Percentiles rank a stretch among this genome's conserved stretches.
Conservation (phyloP, 495 filamentous ascomycete species). For the Xylaria telfairii region DNA sequence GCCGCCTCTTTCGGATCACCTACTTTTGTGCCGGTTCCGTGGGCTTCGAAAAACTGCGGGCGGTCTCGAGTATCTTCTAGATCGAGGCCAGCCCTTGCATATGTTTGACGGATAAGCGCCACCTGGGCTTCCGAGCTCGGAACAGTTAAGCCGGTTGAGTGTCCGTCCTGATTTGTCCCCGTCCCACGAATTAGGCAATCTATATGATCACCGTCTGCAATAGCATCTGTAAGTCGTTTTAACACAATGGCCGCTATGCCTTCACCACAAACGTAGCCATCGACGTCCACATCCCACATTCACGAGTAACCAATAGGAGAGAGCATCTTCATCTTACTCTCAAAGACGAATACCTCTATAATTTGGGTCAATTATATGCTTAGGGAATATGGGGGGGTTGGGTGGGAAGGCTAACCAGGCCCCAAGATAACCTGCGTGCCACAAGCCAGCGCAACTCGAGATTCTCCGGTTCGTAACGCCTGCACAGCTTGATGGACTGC, state of each 20-base stretch:
- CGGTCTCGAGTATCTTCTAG: neutral
- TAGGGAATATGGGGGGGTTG: too few species aligned
- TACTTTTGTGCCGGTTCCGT: constrained; percentile 27
- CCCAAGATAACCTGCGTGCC: constrained; percentile 50
- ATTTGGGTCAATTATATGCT: too few species aligned
- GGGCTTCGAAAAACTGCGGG: constrained; percentile 27
- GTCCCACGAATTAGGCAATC: constrained; percentile 64
- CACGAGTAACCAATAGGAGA: constrained; percentile 44
- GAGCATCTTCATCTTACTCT: constrained; percentile 35
- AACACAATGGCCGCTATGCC: constrained; percentile 59
- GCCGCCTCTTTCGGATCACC: constrained; percentile 50
- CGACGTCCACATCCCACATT: constrained; percentile 54
- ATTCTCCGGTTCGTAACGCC: constrained; percentile 54
- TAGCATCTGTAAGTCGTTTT: constrained; percentile 61
- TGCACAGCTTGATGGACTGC: constrained; percentile 58
- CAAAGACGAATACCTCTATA: constrained; percentile 42
- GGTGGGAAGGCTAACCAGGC: too few species aligned
- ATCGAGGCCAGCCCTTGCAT: constrained; percentile 45
- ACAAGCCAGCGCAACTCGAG: constrained; percentile 49
- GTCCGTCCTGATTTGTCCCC: constrained; percentile 62
- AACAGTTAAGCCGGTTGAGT: constrained; percentile 49
- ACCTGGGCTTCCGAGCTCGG: constrained; percentile 53
- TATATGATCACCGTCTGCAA: constrained; percentile 58
- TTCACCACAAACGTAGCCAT: constrained; percentile 68
- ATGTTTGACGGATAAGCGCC: constrained; percentile 47